Base-by-base conservation (phyloP, 2,329 filamentous ascomycete genomes). In the Fusarium sp. region DNA sequence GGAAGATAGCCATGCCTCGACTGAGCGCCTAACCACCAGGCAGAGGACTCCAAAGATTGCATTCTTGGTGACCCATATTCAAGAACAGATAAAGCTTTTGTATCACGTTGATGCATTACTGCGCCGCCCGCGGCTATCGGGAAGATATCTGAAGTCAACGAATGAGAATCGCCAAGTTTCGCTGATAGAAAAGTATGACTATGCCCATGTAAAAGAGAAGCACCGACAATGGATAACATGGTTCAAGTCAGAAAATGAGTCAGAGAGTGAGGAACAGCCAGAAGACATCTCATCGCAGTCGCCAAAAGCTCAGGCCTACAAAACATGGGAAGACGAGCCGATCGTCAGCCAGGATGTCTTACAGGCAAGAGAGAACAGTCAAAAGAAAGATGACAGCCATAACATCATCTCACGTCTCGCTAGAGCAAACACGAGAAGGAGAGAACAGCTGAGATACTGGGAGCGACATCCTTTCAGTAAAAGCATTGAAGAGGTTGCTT, bases 1-100 rank as follows among this genome's bases (percentile, higher is more conserved):
- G 10, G 34, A 38, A 1, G 18, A 38, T n/a, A 4, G 3, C 34
- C 0, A n/a, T 38, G 10, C 18, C 0, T 4, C 3, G 3, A 0
- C 5, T 4, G 34, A n/a, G 0, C 0, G 6, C 18, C 18, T 4
- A n/a, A n/a, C 0, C 34, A 4, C 0, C 10, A 7, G 3, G 3
- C 34, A 7, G 18, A n/a, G 18, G 34, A 9, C 32, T 9, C 0
- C 1, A 0, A 38, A 38, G 6, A 4, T 38, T 7, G 3, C 10
- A 38, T 1, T n/a, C 18, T n/a, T 38, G 3, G 12, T 38, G 34
- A 6, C 34, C 4, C 18, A 38, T 38, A 38, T 38, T 0, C 3
- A 38, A 38, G 34, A 38, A 3, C 34, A 38, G 34, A 38, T n/a
- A 1, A 11, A 4, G 34, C 34, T 38, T 12, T 38, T 38, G 18